Evolutionary conservation across 2,329 filamentous ascomycete genomes (phyloP), one percentile per base, ranked within the genome.

Genomic region (Trichophyton schoenleinii): DNA sequence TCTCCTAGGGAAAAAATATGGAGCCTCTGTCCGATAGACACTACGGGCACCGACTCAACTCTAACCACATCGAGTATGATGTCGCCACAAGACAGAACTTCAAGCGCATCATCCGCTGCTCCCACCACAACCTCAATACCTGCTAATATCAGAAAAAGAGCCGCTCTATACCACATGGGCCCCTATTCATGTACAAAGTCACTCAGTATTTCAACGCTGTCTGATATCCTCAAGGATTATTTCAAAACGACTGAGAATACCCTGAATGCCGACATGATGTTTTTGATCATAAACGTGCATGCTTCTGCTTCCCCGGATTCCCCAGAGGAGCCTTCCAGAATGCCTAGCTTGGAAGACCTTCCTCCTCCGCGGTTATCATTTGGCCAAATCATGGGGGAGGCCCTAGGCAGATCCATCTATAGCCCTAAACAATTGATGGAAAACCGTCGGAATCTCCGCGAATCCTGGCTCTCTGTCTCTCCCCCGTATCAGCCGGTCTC

Each of bases 221-320:
- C 79, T 13, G 70, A 72, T 53, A 69, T 85, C 13, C 67, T 86
- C 6, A 67, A 73, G n/a, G 75, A 77, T 52, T 86, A 83, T 65
- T 75, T 86, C 53, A 67, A 73, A 11, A 68, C 69, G 4, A 86
- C 83, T 4, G 74, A 79, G 38, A 80, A 79, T 38, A 81, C 80
- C 4, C 71, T 85, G 38, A 79, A 78, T 20, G 82, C 83, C 1
- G 78, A 78, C 48, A 71, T 83, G 7, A 71, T 78, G 1, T 80
- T 79, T 64, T 65, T 87, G 1, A 76, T 78, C 2, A 69, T 87
- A 61, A 85, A 87, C 68, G 67, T 87, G 5, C 83, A 87, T 72
- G 79, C 79, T 22, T 82, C 84, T 3, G 71, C 76, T 6, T 72
- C 76, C 11, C 67, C 71, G 4, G 69, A 72, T 22, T 67, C 73